Conservation (phyloP, 2,329 filamentous ascomycete genomes). For the Shiraia bambusicola region DNA sequence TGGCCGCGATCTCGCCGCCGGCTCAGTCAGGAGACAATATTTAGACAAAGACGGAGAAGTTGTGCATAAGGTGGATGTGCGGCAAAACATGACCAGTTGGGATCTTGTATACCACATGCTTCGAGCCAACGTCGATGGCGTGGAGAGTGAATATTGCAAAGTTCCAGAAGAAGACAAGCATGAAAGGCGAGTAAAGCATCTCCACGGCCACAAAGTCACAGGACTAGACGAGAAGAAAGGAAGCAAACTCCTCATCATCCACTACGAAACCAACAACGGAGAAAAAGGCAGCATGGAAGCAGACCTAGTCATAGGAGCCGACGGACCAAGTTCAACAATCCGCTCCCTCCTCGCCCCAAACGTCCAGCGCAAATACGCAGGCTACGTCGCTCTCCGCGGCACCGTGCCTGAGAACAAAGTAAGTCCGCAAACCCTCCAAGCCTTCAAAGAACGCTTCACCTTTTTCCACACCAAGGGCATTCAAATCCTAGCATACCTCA, state of each 20-base stretch:
- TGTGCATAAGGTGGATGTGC: slow-evolving; percentile 29
- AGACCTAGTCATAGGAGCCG: slow-evolving; percentile 34
- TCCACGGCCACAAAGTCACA: slow-evolving; percentile 29
- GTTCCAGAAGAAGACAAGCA: slow-evolving; percentile 18
- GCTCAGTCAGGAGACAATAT: slow-evolving; percentile 30
- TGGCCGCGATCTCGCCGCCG: slow-evolving; percentile 25
- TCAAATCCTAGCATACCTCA: slow-evolving; percentile 48
- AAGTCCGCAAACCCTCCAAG: slow-evolving; percentile 18
- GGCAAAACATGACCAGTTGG: slow-evolving; percentile 43
- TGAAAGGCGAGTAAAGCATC: slow-evolving; percentile 19
- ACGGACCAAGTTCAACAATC: slow-evolving; percentile 36
- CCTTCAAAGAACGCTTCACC: slow-evolving; percentile 44
- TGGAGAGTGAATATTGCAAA: slow-evolving; percentile 29
- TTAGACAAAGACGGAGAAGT: slow-evolving; percentile 31
- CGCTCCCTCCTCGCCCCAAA: slow-evolving; percentile 21
- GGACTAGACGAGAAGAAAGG: slow-evolving; percentile 19
- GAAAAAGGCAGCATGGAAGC: slow-evolving; percentile 20
- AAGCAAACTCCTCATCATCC: slow-evolving; percentile 21
- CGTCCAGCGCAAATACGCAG: slow-evolving; percentile 31
- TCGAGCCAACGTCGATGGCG: slow-evolving; percentile 34
- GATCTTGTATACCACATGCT: slow-evolving; percentile 37
- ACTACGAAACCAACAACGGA: slow-evolving; percentile 19
- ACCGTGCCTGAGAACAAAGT: slow-evolving; percentile 31
- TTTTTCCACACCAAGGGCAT: slow-evolving; percentile 44
- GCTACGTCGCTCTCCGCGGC: slow-evolving; percentile 37